phyloP scores from a whole-genome alignment of 805 yeast genomes.

The Brettanomyces custersianus region DNA sequence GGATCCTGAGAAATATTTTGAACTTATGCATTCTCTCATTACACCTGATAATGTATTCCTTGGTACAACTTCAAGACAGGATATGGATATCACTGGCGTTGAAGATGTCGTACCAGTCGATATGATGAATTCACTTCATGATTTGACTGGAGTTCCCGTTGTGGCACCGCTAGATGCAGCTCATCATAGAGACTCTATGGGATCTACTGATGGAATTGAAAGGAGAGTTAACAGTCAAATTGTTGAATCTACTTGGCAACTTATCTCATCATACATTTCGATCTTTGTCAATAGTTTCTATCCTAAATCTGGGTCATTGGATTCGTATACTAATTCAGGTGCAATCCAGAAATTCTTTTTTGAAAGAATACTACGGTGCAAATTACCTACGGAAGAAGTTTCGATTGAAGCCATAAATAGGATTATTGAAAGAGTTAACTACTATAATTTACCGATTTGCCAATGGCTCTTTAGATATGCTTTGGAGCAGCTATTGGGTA shows the following conservation, averaged over 20 bases:
- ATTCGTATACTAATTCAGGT: constrained; percentile 1
- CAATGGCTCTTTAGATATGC: constrained; percentile 30
- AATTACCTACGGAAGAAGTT: constrained; percentile 1
- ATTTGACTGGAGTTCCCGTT: constrained; percentile 14
- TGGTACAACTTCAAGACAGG: constrained; percentile 8
- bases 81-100: constrained; percentile 11
- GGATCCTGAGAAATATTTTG: constrained; percentile 12
- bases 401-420: neutral
- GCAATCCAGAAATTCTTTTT: constrained; percentile 4
- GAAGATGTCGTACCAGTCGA: constrained; percentile 17
- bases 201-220: neutral
- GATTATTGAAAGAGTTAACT: constrained; percentile 22
- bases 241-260: constrained; percentile 17
- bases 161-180: constrained; percentile 1
- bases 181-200: neutral
- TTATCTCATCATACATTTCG: constrained; percentile 11
- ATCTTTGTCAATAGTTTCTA: constrained; percentile 15
- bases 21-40: constrained; percentile 7
- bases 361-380: constrained; percentile 6
- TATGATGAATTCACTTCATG: constrained; percentile 20
- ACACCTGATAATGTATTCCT: constrained; percentile 3
- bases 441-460: constrained; percentile 33
- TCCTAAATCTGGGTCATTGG: constrained; percentile 5
- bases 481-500: constrained; percentile 15
- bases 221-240: constrained; percentile 8